Conservation (phyloP, 768 basidiomycete species). For the Boletus pseudopeckii region DNA sequence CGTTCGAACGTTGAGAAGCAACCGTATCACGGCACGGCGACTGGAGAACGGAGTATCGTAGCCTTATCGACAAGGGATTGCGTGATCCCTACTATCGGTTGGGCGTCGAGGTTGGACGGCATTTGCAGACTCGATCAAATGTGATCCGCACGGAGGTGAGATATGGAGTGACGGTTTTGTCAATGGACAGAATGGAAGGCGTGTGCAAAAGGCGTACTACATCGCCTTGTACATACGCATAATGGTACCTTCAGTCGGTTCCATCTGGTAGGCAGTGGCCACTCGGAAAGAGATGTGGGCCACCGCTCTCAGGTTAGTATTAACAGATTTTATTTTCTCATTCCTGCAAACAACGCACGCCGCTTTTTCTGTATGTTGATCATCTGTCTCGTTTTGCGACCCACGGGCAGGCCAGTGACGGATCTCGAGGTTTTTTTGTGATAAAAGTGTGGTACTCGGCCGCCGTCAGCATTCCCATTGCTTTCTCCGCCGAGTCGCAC, state of each 20-base stretch:
- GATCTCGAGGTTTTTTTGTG: not conserved
- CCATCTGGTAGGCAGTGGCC: not conserved
- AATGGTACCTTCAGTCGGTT: not conserved
- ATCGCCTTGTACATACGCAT: conserved; percentile 12
- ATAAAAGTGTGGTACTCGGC: not conserved
- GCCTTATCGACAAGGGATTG: conserved; percentile 14
- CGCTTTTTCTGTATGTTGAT: not conserved
- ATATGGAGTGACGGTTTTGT: conserved; percentile 4
- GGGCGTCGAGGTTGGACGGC: not conserved
- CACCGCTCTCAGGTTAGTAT: too few species aligned
- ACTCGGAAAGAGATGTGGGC: not conserved
- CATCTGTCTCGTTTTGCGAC: not conserved
- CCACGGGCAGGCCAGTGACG: not conserved
- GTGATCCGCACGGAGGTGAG: conserved; percentile 20
- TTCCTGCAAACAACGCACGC: not conserved
- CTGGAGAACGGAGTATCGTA: conserved; percentile 6
- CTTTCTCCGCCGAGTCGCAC: conserved; percentile 7
- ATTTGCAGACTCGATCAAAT: conserved; percentile 7
- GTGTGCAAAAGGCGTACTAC: not conserved
- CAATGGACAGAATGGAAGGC: conserved; percentile 20
- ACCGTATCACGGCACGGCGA: conserved; percentile 4
- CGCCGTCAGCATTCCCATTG: not conserved
- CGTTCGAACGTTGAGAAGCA: not conserved
- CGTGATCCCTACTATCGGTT: conserved; percentile 7
- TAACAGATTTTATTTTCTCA: not conserved